A percentile compares a stretch with the other conserved stretches of the same genome.
phyloP scores from a whole-genome alignment of 225 moss, liverwort and hornwort genomes.

The Straminergon stramineum region DNA sequence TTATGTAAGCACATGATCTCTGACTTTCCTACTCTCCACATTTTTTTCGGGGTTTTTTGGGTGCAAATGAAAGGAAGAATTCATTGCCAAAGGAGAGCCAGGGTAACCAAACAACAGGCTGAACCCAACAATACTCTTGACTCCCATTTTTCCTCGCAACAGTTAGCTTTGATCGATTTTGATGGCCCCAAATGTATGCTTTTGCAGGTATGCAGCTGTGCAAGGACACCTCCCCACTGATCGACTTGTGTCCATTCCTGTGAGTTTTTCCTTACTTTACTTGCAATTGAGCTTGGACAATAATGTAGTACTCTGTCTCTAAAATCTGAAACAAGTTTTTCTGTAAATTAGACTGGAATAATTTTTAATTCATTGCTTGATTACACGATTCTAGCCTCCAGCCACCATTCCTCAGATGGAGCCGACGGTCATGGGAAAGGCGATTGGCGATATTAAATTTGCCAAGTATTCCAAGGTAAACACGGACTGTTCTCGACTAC shows the following conservation, averaged over 20 bases:
- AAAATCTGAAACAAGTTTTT: not conserved
- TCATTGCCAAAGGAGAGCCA: not conserved
- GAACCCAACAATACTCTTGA: not conserved
- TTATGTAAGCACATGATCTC: constrained; percentile 36
- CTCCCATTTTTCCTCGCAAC: not conserved
- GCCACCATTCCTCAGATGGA: constrained; percentile 46
- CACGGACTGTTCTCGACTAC: not conserved
- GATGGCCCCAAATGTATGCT: not conserved
- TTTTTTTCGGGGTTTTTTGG: not conserved
- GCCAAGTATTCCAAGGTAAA: constrained; percentile 58
- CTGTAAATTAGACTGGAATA: not conserved
- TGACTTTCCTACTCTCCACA: not conserved
- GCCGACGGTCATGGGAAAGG: constrained; percentile 10
- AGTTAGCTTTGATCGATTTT: not conserved
- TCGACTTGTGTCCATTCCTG: constrained; percentile 54
- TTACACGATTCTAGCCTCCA: constrained; percentile 29
- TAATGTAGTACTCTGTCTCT: not conserved
- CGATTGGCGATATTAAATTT: constrained; percentile 48
- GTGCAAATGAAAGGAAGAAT: not conserved
- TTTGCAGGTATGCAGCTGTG: constrained; percentile 62
- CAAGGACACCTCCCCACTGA: constrained; percentile 63
- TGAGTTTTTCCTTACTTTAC: constrained; percentile 3
- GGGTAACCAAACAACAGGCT: not conserved
- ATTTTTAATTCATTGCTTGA: not conserved
- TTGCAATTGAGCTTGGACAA: not conserved